A percentile compares a stretch with the other conserved stretches of the same genome.
Conservation (phyloP, 352 stramenopile species). For the Bremia lactucae region DNA sequence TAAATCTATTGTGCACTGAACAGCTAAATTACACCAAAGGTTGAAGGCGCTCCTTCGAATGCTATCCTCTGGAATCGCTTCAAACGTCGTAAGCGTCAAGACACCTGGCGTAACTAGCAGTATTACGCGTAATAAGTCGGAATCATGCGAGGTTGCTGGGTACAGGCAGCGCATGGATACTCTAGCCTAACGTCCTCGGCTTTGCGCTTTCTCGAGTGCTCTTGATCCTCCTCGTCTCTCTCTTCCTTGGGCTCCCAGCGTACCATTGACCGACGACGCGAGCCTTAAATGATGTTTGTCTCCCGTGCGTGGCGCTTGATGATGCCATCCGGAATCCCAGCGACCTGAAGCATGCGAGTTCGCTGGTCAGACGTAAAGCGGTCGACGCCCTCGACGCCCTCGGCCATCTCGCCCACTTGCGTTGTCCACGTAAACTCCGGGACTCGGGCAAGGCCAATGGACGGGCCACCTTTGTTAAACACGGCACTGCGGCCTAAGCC, state of each 20-base stretch:
- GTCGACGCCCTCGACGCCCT: slow-evolving; percentile 51
- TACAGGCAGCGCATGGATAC: slow-evolving; percentile 33
- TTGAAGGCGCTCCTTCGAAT: too few species aligned
- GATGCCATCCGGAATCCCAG: slow-evolving; percentile 50
- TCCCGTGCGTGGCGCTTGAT: too few species aligned
- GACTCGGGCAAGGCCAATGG: slow-evolving; percentile 37
- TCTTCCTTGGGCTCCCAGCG: slow-evolving; percentile 12
- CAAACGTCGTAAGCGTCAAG: too few species aligned
- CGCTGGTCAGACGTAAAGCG: slow-evolving; percentile 46
- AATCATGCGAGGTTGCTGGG: slow-evolving; percentile 53
- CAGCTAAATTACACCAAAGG: too few species aligned
- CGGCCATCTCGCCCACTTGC: too few species aligned
- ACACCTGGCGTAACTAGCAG: too few species aligned
- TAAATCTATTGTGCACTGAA: too few species aligned
- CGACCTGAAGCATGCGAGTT: slow-evolving; percentile 38
- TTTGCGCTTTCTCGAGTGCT: slow-evolving; percentile 27
- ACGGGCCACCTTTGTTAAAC: slow-evolving; percentile 41
- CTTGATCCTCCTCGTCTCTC: slow-evolving; percentile 3
- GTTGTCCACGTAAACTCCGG: slow-evolving; percentile 62
- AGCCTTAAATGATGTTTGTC: too few species aligned
- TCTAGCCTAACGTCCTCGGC: slow-evolving; percentile 33
- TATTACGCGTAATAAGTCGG: slow-evolving; percentile 55
- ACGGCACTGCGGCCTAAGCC: slow-evolving; percentile 42
- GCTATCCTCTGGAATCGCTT: too few species aligned
- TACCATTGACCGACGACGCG: slow-evolving; percentile 19